Base-by-base conservation (phyloP, 2,329 filamentous ascomycete species). In the Beauveria australis region DNA sequence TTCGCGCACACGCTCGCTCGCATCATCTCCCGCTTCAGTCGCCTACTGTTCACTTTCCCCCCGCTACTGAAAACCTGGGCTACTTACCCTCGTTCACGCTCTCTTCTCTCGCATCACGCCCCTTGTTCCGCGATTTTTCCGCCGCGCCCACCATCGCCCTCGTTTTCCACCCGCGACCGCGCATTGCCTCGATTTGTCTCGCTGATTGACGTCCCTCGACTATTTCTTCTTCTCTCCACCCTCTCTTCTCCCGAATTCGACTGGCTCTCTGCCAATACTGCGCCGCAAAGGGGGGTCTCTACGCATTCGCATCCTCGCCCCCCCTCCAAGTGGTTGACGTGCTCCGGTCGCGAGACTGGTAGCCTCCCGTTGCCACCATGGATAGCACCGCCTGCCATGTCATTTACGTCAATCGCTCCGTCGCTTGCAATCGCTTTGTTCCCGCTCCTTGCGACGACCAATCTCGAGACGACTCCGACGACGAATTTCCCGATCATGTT, bases 271-370 rank as follows among this genome's bases (percentile, higher is more conserved):
- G 48, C 26, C 56, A 51, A 49, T 24, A 24, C n/a, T 33, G 40
- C 58, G 19, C 49, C 49, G 49, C 49, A 54, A 48, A 53, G 56
- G 56, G 56, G 56, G 56, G 56, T 59, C 26, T 57, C 40, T 44
- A 52, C 56, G 56, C 56, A 43, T 12, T 52, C 56, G 56, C 56
- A 62, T 65, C 52, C 62, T 62, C 48, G 60, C 62, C 55, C 61
- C 61, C 59, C 58, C 47, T 28, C 46, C 55, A 9, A 43, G 77
- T 75, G 79, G 79, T 74, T 75, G 76, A 79, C 79, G 79, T 77
- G 80, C 77, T 80, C 79, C 81, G 76, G 81, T 83, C 81, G 77
- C 71, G 73, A 79, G 82, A 81, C 81, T 83, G 80, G 81, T 78
- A 80, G 80, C 79, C 78, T 75, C 73, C 75, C 70, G 73, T 76